Conservation (phyloP, 2,329 filamentous ascomycete species). For the Bipolaris cookei region DNA sequence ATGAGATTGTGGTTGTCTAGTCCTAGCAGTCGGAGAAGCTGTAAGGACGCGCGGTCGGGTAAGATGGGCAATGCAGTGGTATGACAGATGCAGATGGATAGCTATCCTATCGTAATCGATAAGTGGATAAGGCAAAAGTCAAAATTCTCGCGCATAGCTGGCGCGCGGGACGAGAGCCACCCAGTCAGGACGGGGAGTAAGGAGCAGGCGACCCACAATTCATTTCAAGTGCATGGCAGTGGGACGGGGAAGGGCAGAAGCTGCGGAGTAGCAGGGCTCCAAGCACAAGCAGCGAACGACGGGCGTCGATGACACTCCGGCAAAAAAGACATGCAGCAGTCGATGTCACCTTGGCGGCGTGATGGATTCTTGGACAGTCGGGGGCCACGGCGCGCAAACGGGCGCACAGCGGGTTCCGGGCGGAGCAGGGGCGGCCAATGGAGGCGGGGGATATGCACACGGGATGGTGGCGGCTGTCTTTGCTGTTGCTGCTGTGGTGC, state of each 20-base stretch:
- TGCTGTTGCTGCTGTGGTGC: slow-evolving; percentile 6
- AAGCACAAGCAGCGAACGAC: slow-evolving; percentile 24
- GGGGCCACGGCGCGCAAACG: slow-evolving; percentile 27
- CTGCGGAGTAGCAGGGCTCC: slow-evolving; percentile 25
- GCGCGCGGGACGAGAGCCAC: slow-evolving; percentile 27
- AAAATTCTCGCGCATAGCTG: slow-evolving; percentile 33
- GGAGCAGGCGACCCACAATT: slow-evolving; percentile 38
- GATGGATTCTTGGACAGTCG: slow-evolving; percentile 15
- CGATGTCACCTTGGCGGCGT: slow-evolving; percentile 32
- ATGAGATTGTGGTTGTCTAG: slow-evolving; percentile 20
- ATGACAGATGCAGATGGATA: slow-evolving; percentile 39
- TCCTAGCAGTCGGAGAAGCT: slow-evolving; percentile 13
- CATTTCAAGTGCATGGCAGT: slow-evolving; percentile 41
- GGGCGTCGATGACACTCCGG: slow-evolving; percentile 21
- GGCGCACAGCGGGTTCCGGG: slow-evolving; percentile 31
- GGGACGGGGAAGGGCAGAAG: slow-evolving; percentile 29
- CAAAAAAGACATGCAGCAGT: slow-evolving; percentile 8
- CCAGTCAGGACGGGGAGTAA: slow-evolving; percentile 28
- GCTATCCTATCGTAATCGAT: slow-evolving; percentile 46
- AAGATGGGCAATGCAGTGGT: slow-evolving; percentile 5
- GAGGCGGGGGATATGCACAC: slow-evolving; percentile 19
- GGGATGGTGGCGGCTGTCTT: background rate
- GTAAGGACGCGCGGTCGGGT: slow-evolving; percentile 24
- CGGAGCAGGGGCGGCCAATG: slow-evolving; percentile 28
- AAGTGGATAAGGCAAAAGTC: slow-evolving; percentile 42